These are phyloP conservation scores for Penicillium simplicissimum DNA, from an alignment of 495 filamentous ascomycete species.

Conservation along the genomic window DNA sequence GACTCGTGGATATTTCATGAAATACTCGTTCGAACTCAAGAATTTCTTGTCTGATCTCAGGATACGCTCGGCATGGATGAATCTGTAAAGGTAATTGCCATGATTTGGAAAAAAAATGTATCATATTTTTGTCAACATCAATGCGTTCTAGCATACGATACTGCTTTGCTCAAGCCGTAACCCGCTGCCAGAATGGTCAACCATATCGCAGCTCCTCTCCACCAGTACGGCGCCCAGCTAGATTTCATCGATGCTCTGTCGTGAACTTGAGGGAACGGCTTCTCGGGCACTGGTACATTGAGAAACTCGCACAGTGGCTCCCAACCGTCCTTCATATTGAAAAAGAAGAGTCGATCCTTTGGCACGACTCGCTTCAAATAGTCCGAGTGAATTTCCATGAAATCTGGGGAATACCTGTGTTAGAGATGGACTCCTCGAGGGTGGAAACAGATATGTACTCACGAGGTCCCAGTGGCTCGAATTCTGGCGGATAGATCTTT, in stretches of 20 bases:
- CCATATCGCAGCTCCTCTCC: constrained; percentile 5
- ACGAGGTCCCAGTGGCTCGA: constrained; percentile 4
- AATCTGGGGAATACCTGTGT: not conserved
- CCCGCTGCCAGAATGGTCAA: not conserved
- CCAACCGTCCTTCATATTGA: constrained; percentile 4
- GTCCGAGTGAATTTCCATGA: constrained; percentile 3
- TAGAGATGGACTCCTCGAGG: not conserved
- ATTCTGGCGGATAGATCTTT: not conserved
- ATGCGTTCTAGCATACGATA: not conserved
- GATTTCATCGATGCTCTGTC: constrained; percentile 3
- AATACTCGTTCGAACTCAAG: not conserved
- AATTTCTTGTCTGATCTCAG: too few species aligned
- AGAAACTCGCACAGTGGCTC: constrained; percentile 1
- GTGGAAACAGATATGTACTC: not conserved
- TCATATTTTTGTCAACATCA: not conserved
- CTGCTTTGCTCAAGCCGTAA: constrained; percentile 1
- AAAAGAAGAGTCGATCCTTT: not conserved
- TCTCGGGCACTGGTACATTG: not conserved
- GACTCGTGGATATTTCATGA: too few species aligned
- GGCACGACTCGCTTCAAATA: constrained; percentile 3
- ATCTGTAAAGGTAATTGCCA: not conserved
- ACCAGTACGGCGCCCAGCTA: constrained; percentile 5
- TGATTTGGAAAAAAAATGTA: not conserved
- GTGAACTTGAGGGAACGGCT: constrained; percentile 3
- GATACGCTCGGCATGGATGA: too few species aligned